Conservation (phyloP, 768 basidiomycete species). For the Calvatia gigantea region DNA sequence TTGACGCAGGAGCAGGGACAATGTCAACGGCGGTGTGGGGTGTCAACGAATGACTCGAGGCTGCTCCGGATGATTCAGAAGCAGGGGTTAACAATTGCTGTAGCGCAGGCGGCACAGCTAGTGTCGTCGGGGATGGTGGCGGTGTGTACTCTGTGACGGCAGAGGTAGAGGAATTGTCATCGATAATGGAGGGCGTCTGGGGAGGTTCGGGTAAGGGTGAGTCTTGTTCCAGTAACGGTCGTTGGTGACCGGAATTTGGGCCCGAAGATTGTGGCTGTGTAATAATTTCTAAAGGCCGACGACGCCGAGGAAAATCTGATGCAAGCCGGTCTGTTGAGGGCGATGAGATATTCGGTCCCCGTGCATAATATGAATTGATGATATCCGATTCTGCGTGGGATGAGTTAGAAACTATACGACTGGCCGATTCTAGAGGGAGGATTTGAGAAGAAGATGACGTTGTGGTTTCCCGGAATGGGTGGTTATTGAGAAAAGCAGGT, state of each 20-base stretch:
- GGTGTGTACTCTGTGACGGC: constrained; percentile 5
- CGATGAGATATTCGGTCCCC: neutral
- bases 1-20: neutral
- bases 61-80: constrained; percentile 3
- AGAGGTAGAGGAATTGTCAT: constrained; percentile 6
- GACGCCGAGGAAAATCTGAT: neutral
- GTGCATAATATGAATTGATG: constrained; percentile 7
- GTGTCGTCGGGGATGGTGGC: constrained; percentile 1
- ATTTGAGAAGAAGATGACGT: neutral
- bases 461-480: constrained; percentile 1
- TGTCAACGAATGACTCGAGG: constrained; percentile 8
- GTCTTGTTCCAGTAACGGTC: neutral
- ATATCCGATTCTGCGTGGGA: constrained; percentile 8
- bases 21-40: neutral
- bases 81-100: neutral
- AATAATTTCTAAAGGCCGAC: neutral
- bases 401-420: neutral
- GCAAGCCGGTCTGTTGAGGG: constrained; percentile 6
- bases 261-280: constrained; percentile 3
- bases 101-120: neutral
- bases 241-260: neutral
- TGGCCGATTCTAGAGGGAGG: neutral
- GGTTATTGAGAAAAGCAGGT: neutral
- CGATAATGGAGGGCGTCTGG: constrained; percentile 3
- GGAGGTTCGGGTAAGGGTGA: neutral